Base-by-base conservation (phyloP, 2,329 filamentous ascomycete genomes). In the Trichoderma koningii region DNA sequence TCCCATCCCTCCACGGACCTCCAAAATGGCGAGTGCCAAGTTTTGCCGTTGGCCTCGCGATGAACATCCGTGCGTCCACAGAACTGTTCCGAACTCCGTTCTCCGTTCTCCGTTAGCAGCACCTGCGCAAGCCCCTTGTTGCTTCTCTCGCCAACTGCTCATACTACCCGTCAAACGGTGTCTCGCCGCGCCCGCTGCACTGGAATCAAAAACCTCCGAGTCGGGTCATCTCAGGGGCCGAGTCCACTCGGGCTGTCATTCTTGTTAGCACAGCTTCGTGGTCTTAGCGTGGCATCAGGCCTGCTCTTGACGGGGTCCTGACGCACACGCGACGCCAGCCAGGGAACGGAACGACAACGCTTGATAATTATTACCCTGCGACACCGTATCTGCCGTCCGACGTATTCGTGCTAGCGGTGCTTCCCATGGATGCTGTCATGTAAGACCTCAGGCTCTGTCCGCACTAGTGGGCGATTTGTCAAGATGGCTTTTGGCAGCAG, bases 201-300 rank as follows among this genome's bases (percentile, higher is more conserved):
- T 38, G 47, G 59, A 45, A 53, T 55, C 41, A 30, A 26, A 42
- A 26, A 26, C 30, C 34, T 38, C 59, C 59, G 59, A 63, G 50
- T 55, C 59, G 59, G 59, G 48, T 38, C 44, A 50, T 53, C 53
- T 50, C 59, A 45, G 34, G 15, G 50, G 41, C 59, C 59, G 59
- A 62, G 41, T 17, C 59, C 59, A 50, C 55, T 26, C 30, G 7
- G 28, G 7, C 30, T 23, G 21, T 23, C 30, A 30, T 30, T 30
- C 30, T 57, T 44, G 23, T 19, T 30, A 17, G 17, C 38, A 38
- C 34, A 42, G 21, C 34, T 7, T 7, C 7, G 10, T 10, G 9
- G 30, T 34, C 12, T 10, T 38, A 38, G 34, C 34, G 34, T 38
- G 30, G 30, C 30, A 34, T 34, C 9, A 34, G 30, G 30, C 7